Base-by-base conservation (phyloP, 208 protist species). In the Trypanosoma congolense region DNA sequence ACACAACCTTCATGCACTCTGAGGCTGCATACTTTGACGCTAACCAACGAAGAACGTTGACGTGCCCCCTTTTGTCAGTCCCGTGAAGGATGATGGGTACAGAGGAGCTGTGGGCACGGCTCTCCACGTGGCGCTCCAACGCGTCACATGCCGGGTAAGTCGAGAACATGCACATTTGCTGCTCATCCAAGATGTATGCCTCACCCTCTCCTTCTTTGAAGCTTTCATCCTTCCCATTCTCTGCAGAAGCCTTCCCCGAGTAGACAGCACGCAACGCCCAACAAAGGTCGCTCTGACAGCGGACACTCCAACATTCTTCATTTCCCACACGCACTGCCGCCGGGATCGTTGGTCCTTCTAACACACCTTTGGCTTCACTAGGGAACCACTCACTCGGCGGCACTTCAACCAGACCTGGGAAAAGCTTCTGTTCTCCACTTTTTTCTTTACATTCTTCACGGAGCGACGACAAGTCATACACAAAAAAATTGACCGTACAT, bases 281-380 rank as follows among this genome's bases (percentile, higher is more conserved):
- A 38, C 74, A 66, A 21, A 90, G 71, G 56, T 93, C 87, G 44
- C 72, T 87, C 58, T 89, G 82, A 56, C 83, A 93, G 18, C 82
- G 77, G 18, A 82, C 67, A 4, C 36, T 46, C 50, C 65, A 72
- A 40, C 54, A 24, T 24, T 29, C 56, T n/a, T 61, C 41, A n/a
- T 51, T 78, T 21, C 47, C 40, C 3, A 72, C 42, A n/a, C 59
- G 73, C 26, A 81, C 38, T 1, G 75, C 71, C 14, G 44, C n/a
- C 4, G 65, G 66, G 19, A 30, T 33, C 6, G 26, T 36, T 1
- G 66, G 29, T 1, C 16, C 50, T n/a, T 62, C 44, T 4, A 42
- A 21, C n/a, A 36, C 57, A 26, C 45, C 57, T 26, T 74, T 65
- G 21, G 73, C 75, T 0, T 70, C 61, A 9, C 58, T 57, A 18